These are phyloP conservation scores for Zoysia japonica DNA, from an alignment of 176 grass and related monocot genomes.

Conservation along the genomic window DNA sequence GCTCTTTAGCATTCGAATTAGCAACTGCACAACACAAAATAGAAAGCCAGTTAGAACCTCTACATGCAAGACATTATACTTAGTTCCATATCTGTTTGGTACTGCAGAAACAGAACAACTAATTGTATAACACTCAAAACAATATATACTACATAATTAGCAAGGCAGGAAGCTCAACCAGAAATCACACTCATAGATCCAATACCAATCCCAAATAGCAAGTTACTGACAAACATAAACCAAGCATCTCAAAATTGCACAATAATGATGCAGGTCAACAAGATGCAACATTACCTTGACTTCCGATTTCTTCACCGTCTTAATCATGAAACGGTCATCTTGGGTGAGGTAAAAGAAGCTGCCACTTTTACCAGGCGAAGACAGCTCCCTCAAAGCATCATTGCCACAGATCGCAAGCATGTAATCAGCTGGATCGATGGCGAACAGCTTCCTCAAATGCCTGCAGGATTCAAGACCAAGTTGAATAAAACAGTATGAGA, in stretches of 20 bases:
- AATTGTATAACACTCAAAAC: slow-evolving; percentile 2
- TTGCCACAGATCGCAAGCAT: slow-evolving; percentile 84
- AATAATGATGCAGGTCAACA: not conserved
- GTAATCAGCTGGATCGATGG: slow-evolving; percentile 80
- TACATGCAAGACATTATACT: not conserved
- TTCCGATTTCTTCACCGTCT: slow-evolving; percentile 88
- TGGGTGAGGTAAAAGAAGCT: slow-evolving; percentile 92
- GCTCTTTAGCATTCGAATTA: slow-evolving; percentile 67
- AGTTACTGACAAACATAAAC: not conserved
- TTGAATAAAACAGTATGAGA: slow-evolving; percentile 26
- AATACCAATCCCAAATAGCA: not conserved
- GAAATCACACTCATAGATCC: not conserved
- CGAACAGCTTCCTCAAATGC: slow-evolving; percentile 75
- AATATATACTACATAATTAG: not conserved
- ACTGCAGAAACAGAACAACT: not conserved
- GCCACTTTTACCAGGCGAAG: slow-evolving; percentile 84
- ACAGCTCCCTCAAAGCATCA: slow-evolving; percentile 75
- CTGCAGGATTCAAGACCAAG: slow-evolving; percentile 37
- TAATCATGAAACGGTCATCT: slow-evolving; percentile 86
- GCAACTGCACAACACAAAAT: slow-evolving; percentile 51
- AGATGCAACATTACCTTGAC: slow-evolving; percentile 58
- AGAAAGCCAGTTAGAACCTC: slow-evolving; percentile 17
- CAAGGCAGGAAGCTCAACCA: not conserved
- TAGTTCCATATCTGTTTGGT: not conserved
- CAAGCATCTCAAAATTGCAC: not conserved